These are phyloP conservation scores for Xylaria bambusicola DNA, from an alignment of 495 filamentous ascomycete genomes.

Conservation along the genomic window DNA sequence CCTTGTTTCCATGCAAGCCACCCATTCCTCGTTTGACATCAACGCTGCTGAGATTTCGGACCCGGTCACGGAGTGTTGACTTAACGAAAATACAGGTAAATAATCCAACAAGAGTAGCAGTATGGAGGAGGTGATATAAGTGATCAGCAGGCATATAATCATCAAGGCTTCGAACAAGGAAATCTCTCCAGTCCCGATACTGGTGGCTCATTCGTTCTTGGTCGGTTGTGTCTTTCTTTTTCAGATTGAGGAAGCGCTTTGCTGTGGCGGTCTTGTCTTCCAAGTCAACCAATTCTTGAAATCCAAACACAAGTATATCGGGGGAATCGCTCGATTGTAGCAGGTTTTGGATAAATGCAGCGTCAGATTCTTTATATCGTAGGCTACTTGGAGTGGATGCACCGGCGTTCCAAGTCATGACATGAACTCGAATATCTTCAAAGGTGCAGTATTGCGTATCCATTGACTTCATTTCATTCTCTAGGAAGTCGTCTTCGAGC, in stretches of 20 bases:
- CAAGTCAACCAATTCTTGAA: constrained; percentile 94
- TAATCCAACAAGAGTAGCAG: constrained; percentile 84
- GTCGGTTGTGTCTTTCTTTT: constrained; percentile 88
- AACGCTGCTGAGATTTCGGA: constrained; percentile 72
- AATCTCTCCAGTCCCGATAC: constrained; percentile 93
- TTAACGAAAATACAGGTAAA: constrained; percentile 97
- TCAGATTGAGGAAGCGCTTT: constrained; percentile 75
- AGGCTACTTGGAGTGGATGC: constrained; percentile 84
- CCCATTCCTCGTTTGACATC: constrained; percentile 96
- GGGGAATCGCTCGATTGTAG: constrained; percentile 71
- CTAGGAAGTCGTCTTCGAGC: constrained; percentile 90
- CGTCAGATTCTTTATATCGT: constrained; percentile 64
- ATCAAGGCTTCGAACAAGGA: constrained; percentile 76
- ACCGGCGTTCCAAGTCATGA: constrained; percentile 96
- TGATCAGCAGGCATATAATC: constrained; percentile 77
- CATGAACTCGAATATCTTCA: constrained; percentile 71
- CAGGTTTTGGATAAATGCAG: constrained; percentile 73
- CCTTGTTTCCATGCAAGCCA: constrained; percentile 93
- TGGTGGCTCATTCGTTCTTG: constrained; percentile 96
- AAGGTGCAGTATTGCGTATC: constrained; percentile 84
- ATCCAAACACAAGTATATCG: constrained; percentile 93
- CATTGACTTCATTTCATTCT: constrained; percentile 78
- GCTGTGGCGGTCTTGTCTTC: constrained; percentile 97
- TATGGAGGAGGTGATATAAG: constrained; percentile 83
- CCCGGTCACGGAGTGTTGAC: constrained; percentile 68